phyloP scores from a whole-genome alignment of 257 asterid genomes.

The Jacaranda mimosifolia region DNA sequence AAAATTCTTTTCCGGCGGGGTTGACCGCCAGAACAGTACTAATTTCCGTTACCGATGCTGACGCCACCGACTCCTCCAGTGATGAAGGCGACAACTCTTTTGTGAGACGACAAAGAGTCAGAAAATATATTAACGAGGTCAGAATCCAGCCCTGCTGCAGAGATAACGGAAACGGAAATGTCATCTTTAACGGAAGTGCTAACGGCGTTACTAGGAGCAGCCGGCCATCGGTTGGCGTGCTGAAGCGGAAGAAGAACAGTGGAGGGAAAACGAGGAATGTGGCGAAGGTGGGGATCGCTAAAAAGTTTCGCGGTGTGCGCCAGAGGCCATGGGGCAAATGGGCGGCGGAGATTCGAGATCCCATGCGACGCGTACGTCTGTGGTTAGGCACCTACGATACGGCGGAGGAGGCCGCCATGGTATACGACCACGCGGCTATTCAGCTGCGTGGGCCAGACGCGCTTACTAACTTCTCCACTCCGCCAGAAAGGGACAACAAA shows the following conservation, averaged over 20 bases:
- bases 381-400: conserved; percentile 90
- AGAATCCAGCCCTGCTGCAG: conserved; percentile 45
- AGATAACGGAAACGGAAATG: conserved; percentile 30
- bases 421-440: conserved; percentile 91
- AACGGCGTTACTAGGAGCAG: conserved; percentile 33
- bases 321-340: conserved; percentile 90
- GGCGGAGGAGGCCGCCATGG: conserved; percentile 96
- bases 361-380: conserved; percentile 69
- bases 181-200: conserved; percentile 3
- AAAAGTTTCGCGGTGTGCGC: conserved; percentile 83
- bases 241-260: conserved; percentile 39
- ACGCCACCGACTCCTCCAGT: conserved; percentile 89
- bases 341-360: conserved; percentile 97
- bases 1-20: conserved; percentile 20
- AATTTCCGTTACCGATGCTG: conserved; percentile 73
- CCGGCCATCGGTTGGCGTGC: conserved; percentile 5
- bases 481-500: conserved; percentile 34
- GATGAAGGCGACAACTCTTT: conserved; percentile 57
- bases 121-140: conserved; percentile 67
- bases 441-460: conserved; percentile 86
- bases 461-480: conserved; percentile 64
- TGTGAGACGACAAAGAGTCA: conserved; percentile 52
- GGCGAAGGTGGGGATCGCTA: conserved; percentile 31
- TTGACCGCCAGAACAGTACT: conserved; percentile 51
- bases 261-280: conserved; percentile 10